These are phyloP conservation scores for Oryza brachyantha DNA, from an alignment of 176 grass and related monocot species.

Conservation along the genomic window DNA sequence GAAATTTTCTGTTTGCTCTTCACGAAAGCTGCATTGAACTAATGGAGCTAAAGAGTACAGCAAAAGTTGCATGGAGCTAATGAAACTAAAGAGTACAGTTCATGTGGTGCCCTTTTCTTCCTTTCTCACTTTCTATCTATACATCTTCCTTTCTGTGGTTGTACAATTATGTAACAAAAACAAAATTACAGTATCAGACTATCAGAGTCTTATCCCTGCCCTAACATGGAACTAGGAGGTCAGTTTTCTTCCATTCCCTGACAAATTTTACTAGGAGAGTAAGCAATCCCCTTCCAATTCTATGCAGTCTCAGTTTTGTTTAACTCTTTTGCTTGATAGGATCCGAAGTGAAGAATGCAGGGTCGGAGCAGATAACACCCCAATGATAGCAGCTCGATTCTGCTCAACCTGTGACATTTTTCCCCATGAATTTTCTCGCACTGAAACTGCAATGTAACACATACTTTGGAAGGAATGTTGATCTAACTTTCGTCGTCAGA, in stretches of 20 bases:
- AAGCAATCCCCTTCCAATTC: slow-evolving; percentile 2
- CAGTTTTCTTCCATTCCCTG: not conserved
- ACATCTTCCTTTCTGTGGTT: slow-evolving; percentile 1
- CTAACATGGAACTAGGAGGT: slow-evolving; percentile 16
- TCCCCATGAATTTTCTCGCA: not conserved
- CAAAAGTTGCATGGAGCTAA: not conserved
- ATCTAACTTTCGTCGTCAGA: slow-evolving; percentile 33
- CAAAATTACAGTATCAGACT: slow-evolving; percentile 2
- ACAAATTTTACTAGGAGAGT: not conserved
- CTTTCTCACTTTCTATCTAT: not conserved
- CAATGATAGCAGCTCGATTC: not conserved
- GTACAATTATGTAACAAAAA: slow-evolving; percentile 18
- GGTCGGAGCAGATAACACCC: not conserved
- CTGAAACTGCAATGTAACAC: not conserved
- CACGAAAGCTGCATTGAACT: not conserved
- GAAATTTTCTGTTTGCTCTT: not conserved
- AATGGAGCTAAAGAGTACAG: not conserved
- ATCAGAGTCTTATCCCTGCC: slow-evolving; percentile 18
- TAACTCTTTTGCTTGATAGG: not conserved
- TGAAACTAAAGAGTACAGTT: not conserved
- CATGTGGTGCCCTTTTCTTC: not conserved
- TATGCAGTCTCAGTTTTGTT: not conserved
- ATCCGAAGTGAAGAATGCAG: not conserved
- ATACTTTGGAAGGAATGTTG: not conserved
- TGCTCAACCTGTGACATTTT: not conserved